Evolutionary conservation across 805 yeast species (phyloP).

Genomic region (Sugiyamaella chiloensis): DNA sequence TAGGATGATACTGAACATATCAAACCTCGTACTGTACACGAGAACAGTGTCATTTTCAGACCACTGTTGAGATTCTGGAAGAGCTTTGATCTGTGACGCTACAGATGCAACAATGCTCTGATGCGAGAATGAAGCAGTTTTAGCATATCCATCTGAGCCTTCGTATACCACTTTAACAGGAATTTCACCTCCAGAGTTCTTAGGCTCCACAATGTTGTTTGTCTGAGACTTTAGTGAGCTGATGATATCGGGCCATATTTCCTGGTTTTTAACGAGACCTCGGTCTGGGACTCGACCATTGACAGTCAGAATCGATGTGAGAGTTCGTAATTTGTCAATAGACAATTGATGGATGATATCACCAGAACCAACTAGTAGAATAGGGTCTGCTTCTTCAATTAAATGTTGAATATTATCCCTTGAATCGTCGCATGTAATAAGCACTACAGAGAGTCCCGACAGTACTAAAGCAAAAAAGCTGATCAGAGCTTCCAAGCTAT

Average conservation of each 20-base stretch:
- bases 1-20: conserved; percentile 28
- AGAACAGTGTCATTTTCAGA: conserved; percentile 30
- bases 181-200: not conserved
- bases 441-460: conserved; percentile 5
- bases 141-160: conserved; percentile 5
- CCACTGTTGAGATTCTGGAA: conserved; percentile 33
- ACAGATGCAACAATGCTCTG: conserved; percentile 33
- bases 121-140: conserved; percentile 18
- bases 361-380: conserved; percentile 2
- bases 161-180: conserved; percentile 16
- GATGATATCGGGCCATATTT: not conserved
- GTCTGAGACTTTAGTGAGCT: not conserved
- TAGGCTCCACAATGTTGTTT: too few relatives aligned
- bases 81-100: conserved; percentile 36
- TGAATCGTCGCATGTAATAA: not conserved
- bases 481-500: conserved; percentile 4
- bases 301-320: not conserved
- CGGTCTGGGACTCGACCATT: conserved; percentile 4
- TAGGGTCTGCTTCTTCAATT: conserved; percentile 2
- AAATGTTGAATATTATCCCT: not conserved
- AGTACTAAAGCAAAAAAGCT: conserved; percentile 9
- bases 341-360: conserved; percentile 2
- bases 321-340: not conserved
- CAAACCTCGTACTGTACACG: conserved; percentile 29
- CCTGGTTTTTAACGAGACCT: not conserved